Evolutionary conservation across 2,329 filamentous ascomycete genomes (phyloP).

Genomic region (Stylonectria norvegica): DNA sequence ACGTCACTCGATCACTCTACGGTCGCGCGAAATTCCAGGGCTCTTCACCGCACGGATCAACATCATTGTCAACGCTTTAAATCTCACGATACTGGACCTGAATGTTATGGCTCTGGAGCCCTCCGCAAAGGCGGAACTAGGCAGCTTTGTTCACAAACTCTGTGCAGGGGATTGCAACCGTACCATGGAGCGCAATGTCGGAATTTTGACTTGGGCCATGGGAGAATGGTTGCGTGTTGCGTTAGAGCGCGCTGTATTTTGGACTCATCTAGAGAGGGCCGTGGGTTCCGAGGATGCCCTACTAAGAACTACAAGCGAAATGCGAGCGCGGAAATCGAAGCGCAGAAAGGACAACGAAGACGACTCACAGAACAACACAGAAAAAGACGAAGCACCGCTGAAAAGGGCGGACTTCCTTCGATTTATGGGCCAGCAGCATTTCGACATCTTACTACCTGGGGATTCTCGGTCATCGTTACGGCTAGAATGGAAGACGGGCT

Average conservation of each 20-base stretch:
- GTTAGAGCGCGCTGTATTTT: constrained; percentile 58
- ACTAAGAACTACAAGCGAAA: constrained; percentile 17
- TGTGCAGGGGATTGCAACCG: constrained; percentile 37
- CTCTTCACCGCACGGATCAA: constrained; percentile 57
- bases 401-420: constrained; percentile 46
- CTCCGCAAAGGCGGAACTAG: constrained; percentile 56
- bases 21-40: constrained; percentile 40
- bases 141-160: constrained; percentile 47
- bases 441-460: constrained; percentile 41
- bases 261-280: constrained; percentile 51
- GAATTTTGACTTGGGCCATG: constrained; percentile 63
- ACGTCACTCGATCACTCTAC: constrained; percentile 53
- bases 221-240: constrained; percentile 64
- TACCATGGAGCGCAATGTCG: constrained; percentile 54
- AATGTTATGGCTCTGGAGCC: constrained; percentile 54
- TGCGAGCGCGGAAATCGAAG: constrained; percentile 23
- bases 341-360: constrained; percentile 21
- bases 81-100: constrained; percentile 49
- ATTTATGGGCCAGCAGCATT: constrained; percentile 50
- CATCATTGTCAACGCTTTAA: constrained; percentile 55
- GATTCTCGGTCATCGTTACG: constrained; percentile 42
- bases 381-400: constrained; percentile 5
- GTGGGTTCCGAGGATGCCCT: constrained; percentile 37
- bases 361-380: constrained; percentile 19
- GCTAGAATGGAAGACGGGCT: constrained; percentile 60